These are phyloP conservation scores for Scenedesmus sp. DNA, from an alignment of 163 green algal species.

Conservation along the genomic window DNA sequence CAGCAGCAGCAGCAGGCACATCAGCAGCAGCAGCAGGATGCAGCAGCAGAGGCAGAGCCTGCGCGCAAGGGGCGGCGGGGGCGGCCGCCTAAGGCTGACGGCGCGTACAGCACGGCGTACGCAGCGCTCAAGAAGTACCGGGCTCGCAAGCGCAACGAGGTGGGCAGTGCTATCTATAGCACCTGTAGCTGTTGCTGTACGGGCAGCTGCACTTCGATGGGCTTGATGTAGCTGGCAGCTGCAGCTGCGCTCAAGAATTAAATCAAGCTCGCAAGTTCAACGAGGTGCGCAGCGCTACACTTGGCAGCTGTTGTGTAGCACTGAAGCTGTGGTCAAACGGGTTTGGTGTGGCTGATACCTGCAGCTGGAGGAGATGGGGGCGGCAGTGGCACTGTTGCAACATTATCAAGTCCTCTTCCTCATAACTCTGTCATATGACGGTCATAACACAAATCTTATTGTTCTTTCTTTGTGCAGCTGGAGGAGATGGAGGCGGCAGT, in stretches of 20 bases:
- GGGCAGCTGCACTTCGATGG: not conserved
- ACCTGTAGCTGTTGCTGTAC: not conserved
- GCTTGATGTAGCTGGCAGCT: too few relatives aligned
- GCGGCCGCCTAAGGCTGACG: slow-evolving; percentile 13
- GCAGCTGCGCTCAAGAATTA: slow-evolving; percentile 15
- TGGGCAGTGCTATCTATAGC: not conserved
- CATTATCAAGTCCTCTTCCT: not conserved
- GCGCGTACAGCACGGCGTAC: slow-evolving; percentile 34
- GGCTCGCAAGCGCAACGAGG: slow-evolving; percentile 18
- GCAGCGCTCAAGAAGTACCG: slow-evolving; percentile 30
- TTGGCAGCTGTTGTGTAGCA: too few relatives aligned
- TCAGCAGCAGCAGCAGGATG: not conserved
- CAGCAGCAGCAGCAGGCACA: not conserved
- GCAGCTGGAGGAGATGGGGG: slow-evolving; percentile 3
- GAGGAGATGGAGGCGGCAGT: slow-evolving; percentile 31
- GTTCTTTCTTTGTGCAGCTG: not conserved
- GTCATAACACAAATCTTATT: too few relatives aligned
- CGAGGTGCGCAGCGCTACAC: not conserved
- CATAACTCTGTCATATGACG: too few relatives aligned
- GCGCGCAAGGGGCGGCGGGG: not conserved
- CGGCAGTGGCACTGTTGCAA: not conserved
- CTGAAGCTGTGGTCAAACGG: too few relatives aligned
- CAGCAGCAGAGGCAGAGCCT: not conserved
- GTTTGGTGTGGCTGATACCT: not conserved
- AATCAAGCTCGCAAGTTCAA: not conserved